phyloP scores from a whole-genome alignment of 768 basidiomycete genomes.

The Coprinopsis strossmayeri region DNA sequence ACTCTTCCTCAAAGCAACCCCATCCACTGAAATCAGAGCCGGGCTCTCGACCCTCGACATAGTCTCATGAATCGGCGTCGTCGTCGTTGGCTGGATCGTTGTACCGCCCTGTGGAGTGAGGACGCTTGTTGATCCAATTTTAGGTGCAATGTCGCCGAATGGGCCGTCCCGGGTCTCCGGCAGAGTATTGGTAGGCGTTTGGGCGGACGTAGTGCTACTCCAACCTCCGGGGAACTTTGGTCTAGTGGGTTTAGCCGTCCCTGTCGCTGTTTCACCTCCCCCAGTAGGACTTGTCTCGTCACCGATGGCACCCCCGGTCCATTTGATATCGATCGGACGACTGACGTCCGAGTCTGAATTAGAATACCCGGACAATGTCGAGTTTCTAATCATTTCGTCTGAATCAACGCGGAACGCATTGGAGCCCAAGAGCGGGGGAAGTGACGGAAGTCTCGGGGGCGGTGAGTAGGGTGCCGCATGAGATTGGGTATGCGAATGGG shows the following conservation, averaged over 20 bases:
- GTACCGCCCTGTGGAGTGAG: background rate
- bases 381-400: conserved; percentile 55
- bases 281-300: conserved; percentile 12
- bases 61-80: conserved; percentile 41
- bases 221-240: conserved; percentile 49
- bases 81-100: conserved; percentile 18
- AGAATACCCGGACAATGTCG: conserved; percentile 39
- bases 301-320: conserved; percentile 39
- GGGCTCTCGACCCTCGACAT: conserved; percentile 47
- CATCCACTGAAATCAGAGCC: conserved; percentile 34
- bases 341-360: conserved; percentile 32
- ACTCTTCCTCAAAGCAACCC: conserved; percentile 40
- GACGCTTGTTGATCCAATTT: background rate
- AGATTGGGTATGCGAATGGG: background rate
- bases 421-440: background rate
- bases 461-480: background rate
- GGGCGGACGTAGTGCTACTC: conserved; percentile 38
- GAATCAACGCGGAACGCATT: background rate
- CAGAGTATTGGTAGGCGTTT: too few relatives aligned
- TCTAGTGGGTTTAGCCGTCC: conserved; percentile 19
- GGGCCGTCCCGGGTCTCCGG: background rate
- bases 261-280: conserved; percentile 6
- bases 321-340: conserved; percentile 52
- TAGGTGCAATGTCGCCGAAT: background rate
- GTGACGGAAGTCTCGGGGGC: background rate